A percentile compares a stretch with the other conserved stretches of the same genome.
These are phyloP conservation scores for Tetraselmis striata DNA, from an alignment of 139 green algal species.

Conservation along the genomic window DNA sequence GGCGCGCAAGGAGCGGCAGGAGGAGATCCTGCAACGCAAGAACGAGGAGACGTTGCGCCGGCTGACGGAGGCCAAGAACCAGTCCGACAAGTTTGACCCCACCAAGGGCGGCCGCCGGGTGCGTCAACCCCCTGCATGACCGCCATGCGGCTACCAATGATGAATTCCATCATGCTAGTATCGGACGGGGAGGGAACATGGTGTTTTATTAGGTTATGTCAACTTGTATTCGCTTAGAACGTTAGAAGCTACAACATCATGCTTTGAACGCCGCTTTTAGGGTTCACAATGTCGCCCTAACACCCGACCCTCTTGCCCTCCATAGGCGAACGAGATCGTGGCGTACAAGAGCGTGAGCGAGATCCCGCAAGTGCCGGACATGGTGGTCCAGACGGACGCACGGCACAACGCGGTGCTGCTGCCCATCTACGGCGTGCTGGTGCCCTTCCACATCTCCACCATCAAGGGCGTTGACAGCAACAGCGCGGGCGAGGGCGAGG, in stretches of 20 bases:
- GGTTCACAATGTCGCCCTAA: no score
- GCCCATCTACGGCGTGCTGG: constrained; percentile 91
- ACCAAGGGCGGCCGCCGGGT: neutral
- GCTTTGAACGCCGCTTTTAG: no score
- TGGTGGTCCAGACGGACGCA: constrained; percentile 62
- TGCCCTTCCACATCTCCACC: constrained; percentile 96
- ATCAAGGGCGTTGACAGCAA: constrained; percentile 78
- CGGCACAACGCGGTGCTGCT: constrained; percentile 81
- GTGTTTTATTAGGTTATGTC: no score
- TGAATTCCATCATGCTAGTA: no score
- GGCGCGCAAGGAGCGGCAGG: constrained; percentile 66
- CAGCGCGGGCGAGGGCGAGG: constrained; percentile 57
- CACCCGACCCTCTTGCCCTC: neutral
- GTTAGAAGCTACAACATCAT: no score
- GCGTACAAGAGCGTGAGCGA: constrained; percentile 70
- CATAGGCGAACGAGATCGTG: constrained; percentile 39
- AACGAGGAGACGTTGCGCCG: constrained; percentile 76
- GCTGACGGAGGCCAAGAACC: constrained; percentile 31
- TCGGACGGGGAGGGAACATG: no score
- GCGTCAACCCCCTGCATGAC: no score
- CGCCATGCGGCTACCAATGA: no score
- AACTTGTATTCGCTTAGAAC: no score
- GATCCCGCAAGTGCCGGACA: constrained; percentile 51
- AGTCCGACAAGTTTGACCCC: neutral
- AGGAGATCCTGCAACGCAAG: constrained; percentile 67